Base-by-base conservation (phyloP, 371 early-diverging fungal genomes). In the Actinomortierella ambigua region DNA sequence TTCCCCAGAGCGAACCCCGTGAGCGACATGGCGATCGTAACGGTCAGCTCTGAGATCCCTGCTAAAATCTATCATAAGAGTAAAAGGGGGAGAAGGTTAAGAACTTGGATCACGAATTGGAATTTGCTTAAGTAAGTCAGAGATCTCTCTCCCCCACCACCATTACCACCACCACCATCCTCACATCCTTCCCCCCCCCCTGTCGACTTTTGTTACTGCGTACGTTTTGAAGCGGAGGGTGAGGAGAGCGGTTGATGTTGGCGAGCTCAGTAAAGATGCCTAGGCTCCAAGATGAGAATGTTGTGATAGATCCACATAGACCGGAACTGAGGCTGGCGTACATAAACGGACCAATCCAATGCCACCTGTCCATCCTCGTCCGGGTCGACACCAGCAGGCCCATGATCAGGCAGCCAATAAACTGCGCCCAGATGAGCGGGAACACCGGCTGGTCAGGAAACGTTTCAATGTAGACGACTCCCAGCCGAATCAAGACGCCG, bases 221-320 rank as follows among this genome's bases (percentile, higher is more conserved):
- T 63, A 77, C 68, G 59, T 83, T 83, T 18, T 83, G 73, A 13
- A 73, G 49, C 1, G 67, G 67, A 53, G 59, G 61, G 15, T 63
- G 63, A 13, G 8, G 1, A 23, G 57, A 18, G 41, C 56, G 55
- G 57, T 49, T 14, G 15, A 78, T 75, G 59, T 86, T 85, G 48
- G 82, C 65, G 52, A 91, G 79, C 52, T 80, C 81, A 43, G 71
- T 50, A 53, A 87, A 88, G 1, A 84, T 80, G 14, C 68, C 83
- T n/a, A 87, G 62, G 52, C 85, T 87, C 92, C 92, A 94, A 1
- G 92, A 88, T 13, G 94, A 93, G 61, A 93, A 94, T 0, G 93
- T 92, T 0, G 95, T 94, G 14, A 94, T 88, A 0, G 93, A 92
- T 0, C 95, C 95, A 65, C 95, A 94, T 18, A 94, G 82, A 1